Conservation (phyloP, 108 stramenopile species). For the Seminavis robusta region DNA sequence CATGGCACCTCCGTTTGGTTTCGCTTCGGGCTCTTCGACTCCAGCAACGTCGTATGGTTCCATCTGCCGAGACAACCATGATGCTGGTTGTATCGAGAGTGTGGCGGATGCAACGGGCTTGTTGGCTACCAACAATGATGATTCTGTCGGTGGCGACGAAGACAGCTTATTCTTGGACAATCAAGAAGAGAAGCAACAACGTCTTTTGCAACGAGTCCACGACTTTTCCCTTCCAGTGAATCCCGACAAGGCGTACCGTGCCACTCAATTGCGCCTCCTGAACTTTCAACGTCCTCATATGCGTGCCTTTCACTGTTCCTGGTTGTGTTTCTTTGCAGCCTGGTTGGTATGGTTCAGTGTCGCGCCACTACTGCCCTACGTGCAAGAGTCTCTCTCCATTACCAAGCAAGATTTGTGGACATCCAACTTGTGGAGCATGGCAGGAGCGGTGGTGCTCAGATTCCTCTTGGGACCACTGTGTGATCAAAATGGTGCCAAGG, state of each 20-base stretch:
- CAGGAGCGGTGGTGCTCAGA: conserved; percentile 65
- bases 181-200: neutral
- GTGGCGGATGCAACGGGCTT: too few species aligned
- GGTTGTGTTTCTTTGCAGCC: conserved; percentile 66
- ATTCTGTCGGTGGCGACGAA: too few species aligned
- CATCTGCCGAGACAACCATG: too few species aligned
- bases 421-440: conserved; percentile 69
- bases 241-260: too few species aligned
- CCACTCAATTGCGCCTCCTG: too few species aligned
- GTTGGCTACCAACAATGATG: too few species aligned
- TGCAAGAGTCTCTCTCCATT: conserved; percentile 51
- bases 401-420: conserved; percentile 77
- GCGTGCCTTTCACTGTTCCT: conserved; percentile 78
- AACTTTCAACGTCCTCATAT: conserved; percentile 64
- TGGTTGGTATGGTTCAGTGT: conserved; percentile 90
- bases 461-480: conserved; percentile 70
- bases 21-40: too few species aligned
- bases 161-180: neutral
- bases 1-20: too few species aligned
- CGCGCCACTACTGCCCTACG: conserved; percentile 78
- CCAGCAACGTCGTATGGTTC: too few species aligned
- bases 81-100: too few species aligned
- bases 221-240: conserved; percentile 13
- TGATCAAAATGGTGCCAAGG: conserved; percentile 77
- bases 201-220: conserved; percentile 13